phyloP scores from a whole-genome alignment of 352 stramenopile species.

The Globisporangium radiosum region DNA sequence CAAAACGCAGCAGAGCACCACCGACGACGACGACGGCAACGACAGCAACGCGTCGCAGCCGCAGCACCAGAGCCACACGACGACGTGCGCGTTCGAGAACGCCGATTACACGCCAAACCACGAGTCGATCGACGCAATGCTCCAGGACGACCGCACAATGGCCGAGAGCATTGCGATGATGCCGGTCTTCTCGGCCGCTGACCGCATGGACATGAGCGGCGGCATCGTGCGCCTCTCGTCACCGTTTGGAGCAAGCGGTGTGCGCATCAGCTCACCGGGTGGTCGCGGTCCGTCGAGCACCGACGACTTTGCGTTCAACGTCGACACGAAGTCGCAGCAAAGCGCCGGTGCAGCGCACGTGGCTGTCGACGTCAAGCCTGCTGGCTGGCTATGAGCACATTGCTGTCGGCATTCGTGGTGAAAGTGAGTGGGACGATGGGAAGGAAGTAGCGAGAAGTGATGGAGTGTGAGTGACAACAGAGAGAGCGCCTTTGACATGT shows the following conservation, averaged over 20 bases:
- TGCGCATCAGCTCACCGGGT: conserved; percentile 10
- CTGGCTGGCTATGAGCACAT: conserved; percentile 1
- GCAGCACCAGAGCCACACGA: conserved; percentile 5
- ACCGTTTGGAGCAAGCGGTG: conserved; percentile 8
- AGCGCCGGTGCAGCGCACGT: not conserved
- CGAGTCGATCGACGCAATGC: conserved; percentile 10
- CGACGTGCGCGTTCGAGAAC: conserved; percentile 12
- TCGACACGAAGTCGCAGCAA: conserved; percentile 1
- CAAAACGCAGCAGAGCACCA: not conserved
- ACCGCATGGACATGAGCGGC: conserved; percentile 6
- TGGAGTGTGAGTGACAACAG: not conserved
- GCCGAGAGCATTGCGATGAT: conserved; percentile 11
- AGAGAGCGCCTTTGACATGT: too few species aligned
- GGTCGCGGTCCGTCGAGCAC: not conserved
- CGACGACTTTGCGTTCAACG: conserved; percentile 12
- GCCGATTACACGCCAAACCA: conserved; percentile 9
- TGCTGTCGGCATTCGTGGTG: not conserved
- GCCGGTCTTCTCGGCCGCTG: conserved; percentile 6
- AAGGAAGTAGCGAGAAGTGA: too few species aligned
- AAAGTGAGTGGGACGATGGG: not conserved
- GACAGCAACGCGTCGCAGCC: not conserved
- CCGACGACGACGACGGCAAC: conserved; percentile 5
- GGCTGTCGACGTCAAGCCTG: conserved; percentile 6
- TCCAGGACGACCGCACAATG: conserved; percentile 10
- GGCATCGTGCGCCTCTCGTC: conserved; percentile 13